A percentile compares a stretch with the other conserved stretches of the same genome.
Conservation (phyloP, 805 yeast species). For the Brettanomyces nanus region DNA sequence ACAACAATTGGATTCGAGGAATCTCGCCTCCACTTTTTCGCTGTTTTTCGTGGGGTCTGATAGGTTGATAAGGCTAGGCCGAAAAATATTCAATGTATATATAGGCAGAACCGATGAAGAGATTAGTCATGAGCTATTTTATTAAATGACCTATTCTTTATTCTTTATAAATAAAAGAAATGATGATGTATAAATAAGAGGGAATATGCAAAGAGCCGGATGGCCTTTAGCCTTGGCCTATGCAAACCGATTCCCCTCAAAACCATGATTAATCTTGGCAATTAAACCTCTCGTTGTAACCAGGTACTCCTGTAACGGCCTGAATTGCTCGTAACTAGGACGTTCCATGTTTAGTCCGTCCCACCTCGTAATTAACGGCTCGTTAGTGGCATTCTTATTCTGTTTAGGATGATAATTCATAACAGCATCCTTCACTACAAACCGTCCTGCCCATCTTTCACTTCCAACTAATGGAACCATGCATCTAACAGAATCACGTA, state of each 20-base stretch:
- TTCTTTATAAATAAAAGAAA: too few species aligned
- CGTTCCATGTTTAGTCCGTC: neutral
- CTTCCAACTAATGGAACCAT: conserved; percentile 25
- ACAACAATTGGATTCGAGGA: too few species aligned
- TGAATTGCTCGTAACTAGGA: neutral
- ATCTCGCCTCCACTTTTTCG: too few species aligned
- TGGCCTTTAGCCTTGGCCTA: too few species aligned
- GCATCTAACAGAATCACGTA: conserved; percentile 28
- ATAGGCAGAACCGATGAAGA: too few species aligned
- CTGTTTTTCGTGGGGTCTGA: too few species aligned
- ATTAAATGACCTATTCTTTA: too few species aligned
- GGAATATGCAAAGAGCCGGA: too few species aligned
- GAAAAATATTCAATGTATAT: too few species aligned
- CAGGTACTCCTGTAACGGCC: conserved; percentile 26
- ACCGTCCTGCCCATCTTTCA: conserved; percentile 28
- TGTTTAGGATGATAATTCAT: conserved; percentile 8
- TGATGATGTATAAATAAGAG: too few species aligned
- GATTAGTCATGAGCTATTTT: too few species aligned
- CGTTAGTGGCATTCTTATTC: conserved; percentile 1
- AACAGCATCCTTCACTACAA: conserved; percentile 19
- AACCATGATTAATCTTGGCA: conserved; percentile 16
- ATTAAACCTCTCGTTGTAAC: conserved; percentile 26
- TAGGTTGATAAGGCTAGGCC: too few species aligned
- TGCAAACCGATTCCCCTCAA: neutral
- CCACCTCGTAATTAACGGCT: neutral